Base-by-base conservation (phyloP, 1,139 yeast genomes). In the Suhomyces yuchorum region DNA sequence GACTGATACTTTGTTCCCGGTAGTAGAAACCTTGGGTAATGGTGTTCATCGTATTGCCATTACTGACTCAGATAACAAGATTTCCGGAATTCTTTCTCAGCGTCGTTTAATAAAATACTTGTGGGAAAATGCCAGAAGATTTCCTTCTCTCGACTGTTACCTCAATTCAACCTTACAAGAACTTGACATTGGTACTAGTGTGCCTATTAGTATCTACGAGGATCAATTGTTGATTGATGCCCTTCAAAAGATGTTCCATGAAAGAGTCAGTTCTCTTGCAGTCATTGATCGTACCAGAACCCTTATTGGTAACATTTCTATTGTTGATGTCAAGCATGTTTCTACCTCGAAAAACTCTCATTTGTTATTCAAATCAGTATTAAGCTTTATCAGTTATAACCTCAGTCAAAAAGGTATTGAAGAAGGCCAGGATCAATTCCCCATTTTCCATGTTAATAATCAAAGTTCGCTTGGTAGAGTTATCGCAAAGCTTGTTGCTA, bases 1-100 rank as follows among this genome's bases (percentile, higher is more conserved):
- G 58, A 61, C 75, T 28, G 92, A 87, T 48, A 79, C 85, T 20
- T 71, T 92, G 47, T 76, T 84, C 37, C 77, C 82, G 2, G 97
- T 88, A 1, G 87, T 88, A 59, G 96, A 89, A 64, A 84, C 87
- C 15, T 75, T 92, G 51, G 97, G 97, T 19, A 81, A 87, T 43
- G 98, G 98, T 8, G 96, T 90, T 8, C 98, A 93, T 67, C 78
- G 98, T 61, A 81, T 92, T 36, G 97, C 97, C 18, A 87, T 92
- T 51, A 81, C 88, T 11, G 79, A 85, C 60, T 67, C 72, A 26
- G 68, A 52, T 55, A 68, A 57, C 15, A 58, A 60, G 40, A 80
- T 87, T 43, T 79, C 84, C 3, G 98, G 97, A 49, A 82, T 93
- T 15, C 75, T 93, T 47, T 89, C 97, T 0, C 98, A 92, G 68